Base-by-base conservation (phyloP, 495 filamentous ascomycete species). In the Trichoderma gamsii region DNA sequence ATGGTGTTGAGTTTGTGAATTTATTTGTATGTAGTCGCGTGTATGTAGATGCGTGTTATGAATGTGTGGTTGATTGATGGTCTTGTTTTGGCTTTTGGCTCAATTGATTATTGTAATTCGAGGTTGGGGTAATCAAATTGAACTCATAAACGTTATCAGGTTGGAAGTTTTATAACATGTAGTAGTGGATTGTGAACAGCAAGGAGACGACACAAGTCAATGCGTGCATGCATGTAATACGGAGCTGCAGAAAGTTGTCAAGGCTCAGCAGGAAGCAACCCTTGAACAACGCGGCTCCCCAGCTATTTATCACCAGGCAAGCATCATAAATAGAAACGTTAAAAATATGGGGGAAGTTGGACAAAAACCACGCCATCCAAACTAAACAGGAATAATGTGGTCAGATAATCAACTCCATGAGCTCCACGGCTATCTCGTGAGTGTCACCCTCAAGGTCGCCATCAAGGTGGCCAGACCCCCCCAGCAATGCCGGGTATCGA, bases 1-100 rank as follows among this genome's bases (percentile, higher is more conserved):
- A 64, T 72, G 70, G 65, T 16, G 56, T 61, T 29, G 9, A 2
- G 56, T 41, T 2, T 52, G 49, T 52, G 49, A 21, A 23, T 41
- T 32, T 25, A 23, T 41, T 35, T 25, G 35, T 41, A 23, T 46
- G 18, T 18, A 49, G 15, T 49, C 15, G 12, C n/a, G n/a, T 18
- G 44, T 49, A 49, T 49, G n/a, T 49, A 49, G 15, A 18, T 49
- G 15, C 13, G 44, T 15, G 3, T n/a, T 49, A 16, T 18, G 44
- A 5, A 18, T n/a, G 1, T 7, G 35, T 38, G 35, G 5, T 38
- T 38, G 35, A 9, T 38, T 38, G 35, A 38, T 2, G 8, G 35
- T 5, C 35, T 38, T 38, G 2, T 49, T 49, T 49, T 49, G 44
- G 44, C 35, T 49, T 49, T 49, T 49, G 44, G 44, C 35, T 9